Evolutionary conservation across 139 green algal species (phyloP).

Genomic region (Chlamydomonas schloesseri): DNA sequence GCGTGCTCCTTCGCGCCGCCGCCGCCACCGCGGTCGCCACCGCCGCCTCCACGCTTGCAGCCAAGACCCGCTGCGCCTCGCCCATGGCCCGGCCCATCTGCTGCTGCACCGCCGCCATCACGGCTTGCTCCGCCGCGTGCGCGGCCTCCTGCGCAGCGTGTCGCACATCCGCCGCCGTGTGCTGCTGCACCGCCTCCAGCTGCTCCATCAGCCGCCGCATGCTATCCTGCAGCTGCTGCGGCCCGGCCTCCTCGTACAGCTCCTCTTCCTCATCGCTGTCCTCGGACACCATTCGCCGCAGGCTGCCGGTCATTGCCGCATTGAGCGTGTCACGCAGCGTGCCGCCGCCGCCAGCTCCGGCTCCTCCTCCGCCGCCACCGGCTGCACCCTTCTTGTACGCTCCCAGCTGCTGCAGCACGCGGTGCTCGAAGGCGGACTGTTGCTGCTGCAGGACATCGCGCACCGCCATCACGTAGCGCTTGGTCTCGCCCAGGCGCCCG

Average conservation of each 20-base stretch:
- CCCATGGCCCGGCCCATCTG: no score
- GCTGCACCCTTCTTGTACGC: background rate
- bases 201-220: no score
- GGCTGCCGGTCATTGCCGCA: no score
- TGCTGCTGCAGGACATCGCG: background rate
- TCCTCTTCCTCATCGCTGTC: background rate
- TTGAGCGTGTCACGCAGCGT: no score
- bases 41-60: no score
- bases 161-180: background rate
- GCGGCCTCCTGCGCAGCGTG: conserved; percentile 12
- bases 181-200: no score
- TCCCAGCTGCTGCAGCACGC: background rate
- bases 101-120: conserved; percentile 1
- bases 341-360: background rate
- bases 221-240: no score
- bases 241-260: background rate
- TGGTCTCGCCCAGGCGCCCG: conserved; percentile 29
- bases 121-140: background rate
- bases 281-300: background rate
- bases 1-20: no score
- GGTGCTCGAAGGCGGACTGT: background rate
- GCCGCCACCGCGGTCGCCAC: no score
- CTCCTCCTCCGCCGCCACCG: background rate
- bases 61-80: no score
- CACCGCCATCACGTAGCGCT: conserved; percentile 8